Percentiles rank a stretch among this genome's conserved stretches.
Evolutionary conservation across 1,284 basidiomycete genomes (phyloP).

Genomic region (Agaricales sp.): DNA sequence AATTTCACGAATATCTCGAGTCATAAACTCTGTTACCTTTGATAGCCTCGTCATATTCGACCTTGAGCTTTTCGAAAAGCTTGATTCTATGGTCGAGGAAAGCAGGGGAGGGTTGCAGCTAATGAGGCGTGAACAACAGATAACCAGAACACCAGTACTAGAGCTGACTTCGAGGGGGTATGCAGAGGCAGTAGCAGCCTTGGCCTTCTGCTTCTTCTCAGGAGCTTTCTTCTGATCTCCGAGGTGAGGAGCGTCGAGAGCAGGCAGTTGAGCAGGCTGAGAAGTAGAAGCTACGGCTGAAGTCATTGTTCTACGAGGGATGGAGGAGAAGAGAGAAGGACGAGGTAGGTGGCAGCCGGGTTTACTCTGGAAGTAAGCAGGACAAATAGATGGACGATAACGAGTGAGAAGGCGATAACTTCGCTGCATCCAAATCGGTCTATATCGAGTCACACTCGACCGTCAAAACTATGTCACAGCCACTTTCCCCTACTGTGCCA

Average conservation of each 20-base stretch:
- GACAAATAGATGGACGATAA: background rate
- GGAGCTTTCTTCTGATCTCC: constrained; percentile 16
- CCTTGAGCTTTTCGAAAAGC: constrained; percentile 86
- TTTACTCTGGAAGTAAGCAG: background rate
- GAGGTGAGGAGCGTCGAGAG: constrained; percentile 23
- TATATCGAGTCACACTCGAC: constrained; percentile 1
- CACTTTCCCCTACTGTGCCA: background rate
- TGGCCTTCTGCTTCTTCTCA: constrained; percentile 29
- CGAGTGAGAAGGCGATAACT: background rate
- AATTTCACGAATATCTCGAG: constrained; percentile 3
- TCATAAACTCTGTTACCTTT: constrained; percentile 39
- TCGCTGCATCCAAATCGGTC: constrained; percentile 1
- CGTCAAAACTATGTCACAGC: background rate
- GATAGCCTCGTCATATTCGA: constrained; percentile 75
- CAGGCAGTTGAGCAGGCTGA: constrained; percentile 24
- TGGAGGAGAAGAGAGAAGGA: background rate
- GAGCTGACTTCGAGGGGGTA: constrained; percentile 53
- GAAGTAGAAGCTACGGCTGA: constrained; percentile 30
- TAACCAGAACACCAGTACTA: constrained; percentile 4
- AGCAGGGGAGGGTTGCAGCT: constrained; percentile 78
- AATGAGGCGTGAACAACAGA: constrained; percentile 11
- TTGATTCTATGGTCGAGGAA: constrained; percentile 88
- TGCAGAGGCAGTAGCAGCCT: constrained; percentile 29
- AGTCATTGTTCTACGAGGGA: constrained; percentile 17
- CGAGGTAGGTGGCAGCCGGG: background rate